Conservation (phyloP, 306 rosid genomes). For the Lathyrus aphaca region DNA sequence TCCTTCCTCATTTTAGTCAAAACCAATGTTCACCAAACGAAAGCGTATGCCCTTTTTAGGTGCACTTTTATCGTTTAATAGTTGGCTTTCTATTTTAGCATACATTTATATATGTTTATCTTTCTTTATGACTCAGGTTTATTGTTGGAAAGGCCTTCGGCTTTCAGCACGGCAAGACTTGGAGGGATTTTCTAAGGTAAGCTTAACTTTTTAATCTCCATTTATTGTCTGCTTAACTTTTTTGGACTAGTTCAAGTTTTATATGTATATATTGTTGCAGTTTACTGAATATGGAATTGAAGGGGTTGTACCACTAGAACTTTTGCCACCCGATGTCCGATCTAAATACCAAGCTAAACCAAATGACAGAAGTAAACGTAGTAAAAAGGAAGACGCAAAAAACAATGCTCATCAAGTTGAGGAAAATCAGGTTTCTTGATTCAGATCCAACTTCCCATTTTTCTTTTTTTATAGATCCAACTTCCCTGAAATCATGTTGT, state of each 20-base stretch:
- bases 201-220: slow-evolving; percentile 14
- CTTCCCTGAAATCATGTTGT: slow-evolving; percentile 5
- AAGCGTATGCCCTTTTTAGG: slow-evolving; percentile 13
- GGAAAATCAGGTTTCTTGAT: slow-evolving; percentile 77
- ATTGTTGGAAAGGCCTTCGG: slow-evolving; percentile 97
- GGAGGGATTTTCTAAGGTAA: slow-evolving; percentile 92
- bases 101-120: neutral
- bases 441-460: slow-evolving; percentile 29
- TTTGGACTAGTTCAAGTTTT: slow-evolving; percentile 2
- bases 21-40: neutral
- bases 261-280: slow-evolving; percentile 48
- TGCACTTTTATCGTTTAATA: neutral
- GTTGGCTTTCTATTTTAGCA: slow-evolving; percentile 1
- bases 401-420: slow-evolving; percentile 64
- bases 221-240: slow-evolving; percentile 15
- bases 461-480: too few relatives aligned
- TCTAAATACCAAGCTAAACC: slow-evolving; percentile 83
- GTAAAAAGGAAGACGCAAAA: slow-evolving; percentile 83
- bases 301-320: slow-evolving; percentile 93
- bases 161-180: slow-evolving; percentile 96
- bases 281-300: slow-evolving; percentile 89
- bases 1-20: slow-evolving; percentile 1
- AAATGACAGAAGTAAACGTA: slow-evolving; percentile 80
- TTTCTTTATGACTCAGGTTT: slow-evolving; percentile 67
- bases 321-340: slow-evolving; percentile 80